A percentile compares a stretch with the other conserved stretches of the same genome.
Conservation (phyloP, 306 rosid genomes). For the Lupinus albus region DNA sequence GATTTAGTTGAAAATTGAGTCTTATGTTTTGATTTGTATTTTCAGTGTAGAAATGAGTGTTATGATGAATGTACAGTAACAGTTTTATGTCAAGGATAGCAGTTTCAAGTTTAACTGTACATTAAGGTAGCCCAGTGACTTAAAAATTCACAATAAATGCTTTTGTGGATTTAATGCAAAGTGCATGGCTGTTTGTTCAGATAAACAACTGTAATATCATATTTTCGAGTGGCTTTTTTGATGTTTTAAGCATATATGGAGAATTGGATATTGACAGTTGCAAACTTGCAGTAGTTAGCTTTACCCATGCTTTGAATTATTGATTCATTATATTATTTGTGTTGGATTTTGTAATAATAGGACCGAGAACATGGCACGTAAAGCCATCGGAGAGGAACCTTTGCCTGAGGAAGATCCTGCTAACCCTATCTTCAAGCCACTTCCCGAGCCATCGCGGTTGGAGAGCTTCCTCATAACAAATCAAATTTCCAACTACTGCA, state of each 20-base stretch:
- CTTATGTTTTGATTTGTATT: no score
- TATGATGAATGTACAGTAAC: neutral
- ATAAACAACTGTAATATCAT: neutral
- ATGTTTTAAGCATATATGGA: neutral
- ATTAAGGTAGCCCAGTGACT: neutral
- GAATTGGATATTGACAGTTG: neutral
- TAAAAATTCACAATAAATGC: neutral
- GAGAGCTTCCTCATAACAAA: slow-evolving; percentile 94
- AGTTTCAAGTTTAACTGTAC: neutral
- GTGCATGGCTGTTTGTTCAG: neutral
- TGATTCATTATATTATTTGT: neutral
- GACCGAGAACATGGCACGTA: slow-evolving; percentile 78
- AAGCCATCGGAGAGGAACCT: slow-evolving; percentile 84
- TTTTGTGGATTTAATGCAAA: neutral
- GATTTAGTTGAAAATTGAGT: neutral
- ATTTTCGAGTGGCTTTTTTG: neutral
- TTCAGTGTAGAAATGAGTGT: no score
- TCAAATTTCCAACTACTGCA: slow-evolving; percentile 92
- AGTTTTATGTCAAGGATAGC: neutral
- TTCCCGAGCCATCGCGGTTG: slow-evolving; percentile 91
- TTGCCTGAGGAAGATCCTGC: slow-evolving; percentile 97
- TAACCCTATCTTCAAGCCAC: slow-evolving; percentile 80
- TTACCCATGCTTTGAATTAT: neutral
- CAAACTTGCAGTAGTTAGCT: slow-evolving; percentile 6
- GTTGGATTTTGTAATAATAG: slow-evolving; percentile 46